Percentiles rank a stretch among this genome's conserved stretches.
Conservation (phyloP, 2,329 filamentous ascomycete genomes). For the Coleophoma eucalyptorum region DNA sequence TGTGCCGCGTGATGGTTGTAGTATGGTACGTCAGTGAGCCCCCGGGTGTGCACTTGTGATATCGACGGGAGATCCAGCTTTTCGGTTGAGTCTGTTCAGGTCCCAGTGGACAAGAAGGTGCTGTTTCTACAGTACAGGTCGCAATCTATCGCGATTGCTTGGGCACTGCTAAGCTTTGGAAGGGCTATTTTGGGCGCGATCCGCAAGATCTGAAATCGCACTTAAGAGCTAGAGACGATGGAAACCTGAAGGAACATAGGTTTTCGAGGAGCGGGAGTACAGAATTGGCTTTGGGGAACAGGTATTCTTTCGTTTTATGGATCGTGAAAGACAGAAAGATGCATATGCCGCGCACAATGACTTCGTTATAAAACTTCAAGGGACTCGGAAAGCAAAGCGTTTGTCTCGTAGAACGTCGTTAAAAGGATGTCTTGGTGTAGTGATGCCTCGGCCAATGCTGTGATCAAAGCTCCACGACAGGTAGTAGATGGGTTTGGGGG, state of each 20-base stretch:
- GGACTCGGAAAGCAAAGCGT: conserved; percentile 29
- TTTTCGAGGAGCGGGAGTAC: too few species aligned
- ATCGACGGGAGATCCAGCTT: conserved; percentile 94
- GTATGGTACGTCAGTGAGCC: conserved; percentile 66
- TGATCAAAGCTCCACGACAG: conserved; percentile 28
- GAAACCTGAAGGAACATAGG: too few species aligned
- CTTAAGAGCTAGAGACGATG: too few species aligned
- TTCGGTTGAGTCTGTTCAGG: conserved; percentile 55
- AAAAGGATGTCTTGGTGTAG: conserved; percentile 26
- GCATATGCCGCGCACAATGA: conserved; percentile 21
- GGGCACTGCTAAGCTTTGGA: too few species aligned
- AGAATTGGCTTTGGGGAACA: too few species aligned
- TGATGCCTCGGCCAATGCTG: conserved; percentile 26
- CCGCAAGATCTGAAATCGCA: too few species aligned
- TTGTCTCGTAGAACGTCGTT: conserved; percentile 39
- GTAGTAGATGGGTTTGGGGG: conserved; percentile 14
- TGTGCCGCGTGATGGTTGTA: conserved; percentile 65
- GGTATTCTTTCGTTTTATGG: conserved; percentile 17
- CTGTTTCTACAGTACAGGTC: background rate
- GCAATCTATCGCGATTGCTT: too few species aligned
- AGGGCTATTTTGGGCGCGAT: too few species aligned
- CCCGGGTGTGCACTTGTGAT: conserved; percentile 78
- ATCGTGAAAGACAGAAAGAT: conserved; percentile 20
- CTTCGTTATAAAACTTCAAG: conserved; percentile 20
- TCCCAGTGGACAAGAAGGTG: conserved; percentile 23